These are phyloP conservation scores for Claviceps arundinis DNA, from an alignment of 2,329 filamentous ascomycete species.

Conservation along the genomic window DNA sequence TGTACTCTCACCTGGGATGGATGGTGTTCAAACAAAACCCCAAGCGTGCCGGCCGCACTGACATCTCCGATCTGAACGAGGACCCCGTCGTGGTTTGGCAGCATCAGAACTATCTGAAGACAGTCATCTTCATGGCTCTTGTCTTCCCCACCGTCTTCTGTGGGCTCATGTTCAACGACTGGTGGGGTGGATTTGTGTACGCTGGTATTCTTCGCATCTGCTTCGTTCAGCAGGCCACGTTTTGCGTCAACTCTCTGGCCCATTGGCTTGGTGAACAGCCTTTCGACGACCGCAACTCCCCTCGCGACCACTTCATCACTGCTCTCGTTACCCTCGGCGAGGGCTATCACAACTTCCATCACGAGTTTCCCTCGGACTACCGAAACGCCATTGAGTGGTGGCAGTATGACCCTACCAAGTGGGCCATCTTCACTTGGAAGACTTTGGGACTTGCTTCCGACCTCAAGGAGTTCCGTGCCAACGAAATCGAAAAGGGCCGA, in stretches of 20 bases:
- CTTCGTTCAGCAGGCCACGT: slow-evolving; percentile 84
- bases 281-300: slow-evolving; percentile 85
- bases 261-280: slow-evolving; percentile 89
- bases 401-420: slow-evolving; percentile 88
- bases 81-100: slow-evolving; percentile 78
- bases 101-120: slow-evolving; percentile 75
- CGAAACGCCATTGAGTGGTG: slow-evolving; percentile 84
- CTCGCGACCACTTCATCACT: slow-evolving; percentile 76
- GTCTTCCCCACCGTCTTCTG: slow-evolving; percentile 62
- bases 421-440: slow-evolving; percentile 77
- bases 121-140: slow-evolving; percentile 63
- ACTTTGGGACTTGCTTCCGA: slow-evolving; percentile 72
- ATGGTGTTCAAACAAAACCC: slow-evolving; percentile 92
- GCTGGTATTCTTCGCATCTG: slow-evolving; percentile 76
- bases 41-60: slow-evolving; percentile 75
- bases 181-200: slow-evolving; percentile 70
- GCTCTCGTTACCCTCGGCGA: slow-evolving; percentile 75
- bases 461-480: slow-evolving; percentile 80
- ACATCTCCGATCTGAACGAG: slow-evolving; percentile 80
- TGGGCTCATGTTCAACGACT: slow-evolving; percentile 71
- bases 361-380: slow-evolving; percentile 89
- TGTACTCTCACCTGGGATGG: slow-evolving; percentile 73
- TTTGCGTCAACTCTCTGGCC: slow-evolving; percentile 83
- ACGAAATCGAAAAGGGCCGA: slow-evolving; percentile 86
- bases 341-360: slow-evolving; percentile 92